Conservation (phyloP, 441 rosid species). For the Brassica balearica region DNA sequence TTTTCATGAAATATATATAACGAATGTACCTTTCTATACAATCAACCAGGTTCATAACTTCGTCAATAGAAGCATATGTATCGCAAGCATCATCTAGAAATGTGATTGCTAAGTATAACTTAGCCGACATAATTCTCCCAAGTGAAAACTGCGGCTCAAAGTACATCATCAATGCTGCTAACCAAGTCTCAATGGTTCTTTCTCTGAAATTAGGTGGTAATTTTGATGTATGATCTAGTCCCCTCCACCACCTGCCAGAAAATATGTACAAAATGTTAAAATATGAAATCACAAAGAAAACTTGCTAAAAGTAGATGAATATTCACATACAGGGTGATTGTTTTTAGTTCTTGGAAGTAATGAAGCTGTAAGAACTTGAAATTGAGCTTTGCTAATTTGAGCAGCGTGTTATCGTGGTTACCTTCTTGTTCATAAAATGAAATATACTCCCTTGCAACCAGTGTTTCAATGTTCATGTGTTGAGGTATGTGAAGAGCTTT, state of each 20-base stretch:
- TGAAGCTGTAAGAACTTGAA: constrained; percentile 32
- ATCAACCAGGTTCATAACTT: constrained; percentile 35
- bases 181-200: constrained; percentile 42
- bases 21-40: constrained; percentile 44
- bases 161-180: constrained; percentile 34
- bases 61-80: constrained; percentile 44
- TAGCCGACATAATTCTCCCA: constrained; percentile 35
- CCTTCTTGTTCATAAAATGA: constrained; percentile 32
- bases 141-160: constrained; percentile 45
- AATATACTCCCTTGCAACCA: constrained; percentile 26
- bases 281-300: not conserved
- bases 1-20: not conserved
- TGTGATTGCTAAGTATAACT: constrained; percentile 18
- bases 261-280: not conserved
- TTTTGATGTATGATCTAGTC: constrained; percentile 17
- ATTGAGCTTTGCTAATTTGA: constrained; percentile 32
- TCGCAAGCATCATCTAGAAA: constrained; percentile 56
- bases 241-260: constrained; percentile 49
- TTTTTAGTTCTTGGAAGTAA: constrained; percentile 25
- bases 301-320: not conserved
- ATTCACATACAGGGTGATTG: constrained; percentile 1
- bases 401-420: constrained; percentile 10
- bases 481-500: constrained; percentile 45
- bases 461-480: constrained; percentile 16
- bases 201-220: constrained; percentile 42